Percentiles rank a stretch among this genome's conserved stretches.
phyloP scores from a whole-genome alignment of 148 eudicot species.

The Pouteria glomerata region DNA sequence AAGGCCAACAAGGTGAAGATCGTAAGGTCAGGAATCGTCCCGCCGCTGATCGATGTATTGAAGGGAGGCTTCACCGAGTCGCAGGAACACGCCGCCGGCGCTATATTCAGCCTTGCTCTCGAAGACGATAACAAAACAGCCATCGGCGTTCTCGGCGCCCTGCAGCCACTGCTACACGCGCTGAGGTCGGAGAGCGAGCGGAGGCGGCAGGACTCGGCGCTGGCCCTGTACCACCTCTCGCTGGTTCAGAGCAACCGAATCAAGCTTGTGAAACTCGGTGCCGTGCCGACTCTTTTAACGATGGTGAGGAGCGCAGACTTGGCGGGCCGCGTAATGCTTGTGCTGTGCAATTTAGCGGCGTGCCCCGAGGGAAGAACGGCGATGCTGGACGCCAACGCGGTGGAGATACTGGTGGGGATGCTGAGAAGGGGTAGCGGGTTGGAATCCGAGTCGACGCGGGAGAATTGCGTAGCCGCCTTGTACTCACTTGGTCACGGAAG shows the following conservation, averaged over 20 bases:
- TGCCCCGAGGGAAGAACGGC: slow-evolving; percentile 65
- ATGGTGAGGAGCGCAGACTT: slow-evolving; percentile 38
- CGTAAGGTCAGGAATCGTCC: slow-evolving; percentile 71
- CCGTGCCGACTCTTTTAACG: slow-evolving; percentile 47
- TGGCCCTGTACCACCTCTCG: slow-evolving; percentile 68
- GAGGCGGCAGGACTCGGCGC: slow-evolving; percentile 65
- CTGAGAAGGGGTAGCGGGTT: slow-evolving; percentile 36
- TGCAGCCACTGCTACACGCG: slow-evolving; percentile 66
- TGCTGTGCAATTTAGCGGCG: slow-evolving; percentile 66
- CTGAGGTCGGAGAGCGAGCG: slow-evolving; percentile 68
- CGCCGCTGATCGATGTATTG: slow-evolving; percentile 52
- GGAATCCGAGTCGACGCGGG: slow-evolving; percentile 58
- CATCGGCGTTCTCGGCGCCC: slow-evolving; percentile 77
- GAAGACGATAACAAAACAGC: slow-evolving; percentile 79
- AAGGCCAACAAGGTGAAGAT: slow-evolving; percentile 66
- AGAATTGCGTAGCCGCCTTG: slow-evolving; percentile 70
- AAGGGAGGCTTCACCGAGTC: slow-evolving; percentile 47
- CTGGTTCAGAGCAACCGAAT: slow-evolving; percentile 63
- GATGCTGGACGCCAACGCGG: slow-evolving; percentile 73
- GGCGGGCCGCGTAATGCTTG: slow-evolving; percentile 52
- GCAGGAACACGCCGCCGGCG: slow-evolving; percentile 87
- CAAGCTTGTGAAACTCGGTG: slow-evolving; percentile 67
- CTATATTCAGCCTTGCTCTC: slow-evolving; percentile 66
- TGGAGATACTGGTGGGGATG: slow-evolving; percentile 57
- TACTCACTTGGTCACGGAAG: slow-evolving; percentile 73